Evolutionary conservation across 1,139 yeast genomes (phyloP).

Genomic region (Komagataea norvegica): DNA sequence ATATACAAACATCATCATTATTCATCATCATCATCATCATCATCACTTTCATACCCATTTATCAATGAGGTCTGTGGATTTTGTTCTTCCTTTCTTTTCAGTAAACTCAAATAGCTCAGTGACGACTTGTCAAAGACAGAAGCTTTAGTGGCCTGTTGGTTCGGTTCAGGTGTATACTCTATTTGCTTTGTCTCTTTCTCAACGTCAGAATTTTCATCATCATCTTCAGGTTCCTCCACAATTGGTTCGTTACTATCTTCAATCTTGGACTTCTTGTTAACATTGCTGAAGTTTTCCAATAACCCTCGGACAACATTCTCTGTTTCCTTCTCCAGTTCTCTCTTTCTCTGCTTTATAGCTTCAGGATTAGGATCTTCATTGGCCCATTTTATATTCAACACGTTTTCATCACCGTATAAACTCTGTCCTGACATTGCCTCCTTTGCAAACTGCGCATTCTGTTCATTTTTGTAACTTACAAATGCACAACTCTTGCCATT

Average conservation of each 20-base stretch:
- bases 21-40: slow-evolving; percentile 4
- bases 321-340: slow-evolving; percentile 22
- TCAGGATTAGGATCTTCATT: slow-evolving; percentile 79
- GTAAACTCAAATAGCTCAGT: slow-evolving; percentile 1
- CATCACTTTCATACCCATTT: slow-evolving; percentile 9
- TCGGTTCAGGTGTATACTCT: background rate
- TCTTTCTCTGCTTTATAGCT: slow-evolving; percentile 52
- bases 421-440: slow-evolving; percentile 89
- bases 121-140: slow-evolving; percentile 3
- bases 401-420: slow-evolving; percentile 43
- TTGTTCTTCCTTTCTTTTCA: slow-evolving; percentile 1
- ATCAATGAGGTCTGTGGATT: slow-evolving; percentile 1
- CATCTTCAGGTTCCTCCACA: slow-evolving; percentile 14
- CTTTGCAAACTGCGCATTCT: slow-evolving; percentile 86
- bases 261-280: slow-evolving; percentile 7
- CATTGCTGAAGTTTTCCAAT: slow-evolving; percentile 15
- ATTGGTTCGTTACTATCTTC: slow-evolving; percentile 9
- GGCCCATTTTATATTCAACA: slow-evolving; percentile 81
- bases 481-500: slow-evolving; percentile 70
- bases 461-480: slow-evolving; percentile 62
- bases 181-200: slow-evolving; percentile 1
- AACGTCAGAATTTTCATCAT: background rate
- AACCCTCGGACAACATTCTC: slow-evolving; percentile 17
- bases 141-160: background rate
- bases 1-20: too few species aligned